A percentile compares a stretch with the other conserved stretches of the same genome.
Conservation (phyloP, 1,284 basidiomycete species). For the Vanrija sp. region DNA sequence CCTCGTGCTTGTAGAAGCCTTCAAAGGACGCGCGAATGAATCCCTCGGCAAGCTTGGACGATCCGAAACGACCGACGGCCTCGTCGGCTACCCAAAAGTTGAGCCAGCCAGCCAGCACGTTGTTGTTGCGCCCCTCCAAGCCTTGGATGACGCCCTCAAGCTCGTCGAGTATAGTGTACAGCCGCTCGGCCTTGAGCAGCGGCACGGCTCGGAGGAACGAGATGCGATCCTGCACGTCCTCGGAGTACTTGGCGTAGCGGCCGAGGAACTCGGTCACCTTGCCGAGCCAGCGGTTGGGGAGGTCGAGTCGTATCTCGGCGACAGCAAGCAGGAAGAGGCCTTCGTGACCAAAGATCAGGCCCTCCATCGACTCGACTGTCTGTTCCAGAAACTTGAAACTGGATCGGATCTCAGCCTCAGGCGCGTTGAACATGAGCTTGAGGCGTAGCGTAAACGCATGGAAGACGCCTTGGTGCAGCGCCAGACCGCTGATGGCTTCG, state of each 20-base stretch:
- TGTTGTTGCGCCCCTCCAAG: neutral
- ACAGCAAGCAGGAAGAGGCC: conserved; percentile 22
- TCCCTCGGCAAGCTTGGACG: conserved; percentile 12
- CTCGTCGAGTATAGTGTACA: neutral
- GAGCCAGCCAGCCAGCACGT: conserved; percentile 19
- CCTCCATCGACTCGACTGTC: conserved; percentile 3
- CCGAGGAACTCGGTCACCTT: neutral
- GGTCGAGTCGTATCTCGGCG: conserved; percentile 11
- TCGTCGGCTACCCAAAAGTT: conserved; percentile 16
- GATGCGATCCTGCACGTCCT: conserved; percentile 7
- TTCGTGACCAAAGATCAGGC: conserved; percentile 19
- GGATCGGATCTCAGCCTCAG: conserved; percentile 6
- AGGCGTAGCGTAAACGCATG: conserved; percentile 20
- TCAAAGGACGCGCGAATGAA: conserved; percentile 16
- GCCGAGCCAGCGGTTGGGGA: conserved; percentile 1
- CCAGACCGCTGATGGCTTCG: conserved; percentile 8
- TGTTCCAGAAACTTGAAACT: conserved; percentile 1
- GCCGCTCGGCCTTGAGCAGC: neutral
- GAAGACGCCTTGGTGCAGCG: conserved; percentile 18
- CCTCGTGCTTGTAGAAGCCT: conserved; percentile 7
- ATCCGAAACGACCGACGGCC: conserved; percentile 13
- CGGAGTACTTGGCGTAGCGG: conserved; percentile 7
- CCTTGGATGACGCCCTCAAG: conserved; percentile 19
- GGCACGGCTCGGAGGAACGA: conserved; percentile 6
- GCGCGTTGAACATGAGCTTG: conserved; percentile 30